Base-by-base conservation (phyloP, 495 filamentous ascomycete species). In the Aspergillus homomorphus region DNA sequence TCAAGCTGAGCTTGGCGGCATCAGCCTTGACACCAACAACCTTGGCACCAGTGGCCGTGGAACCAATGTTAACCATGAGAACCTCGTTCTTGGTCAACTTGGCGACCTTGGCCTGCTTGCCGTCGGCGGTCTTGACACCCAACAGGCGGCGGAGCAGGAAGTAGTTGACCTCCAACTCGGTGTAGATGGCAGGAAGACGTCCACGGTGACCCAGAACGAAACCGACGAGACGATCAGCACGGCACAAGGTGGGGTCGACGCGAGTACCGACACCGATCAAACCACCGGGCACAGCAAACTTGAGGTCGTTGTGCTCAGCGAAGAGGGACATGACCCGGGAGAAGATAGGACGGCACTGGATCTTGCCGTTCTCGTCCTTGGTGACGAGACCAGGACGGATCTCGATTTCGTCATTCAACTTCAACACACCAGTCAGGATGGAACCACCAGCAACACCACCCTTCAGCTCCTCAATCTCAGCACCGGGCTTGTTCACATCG, bases 401-500 rank as follows among this genome's bases (percentile, higher is more conserved):
- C 76, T 98, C 94, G 66, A 98, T 96, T 76, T 98, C 94, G 67
- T 98, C 94, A 50, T 92, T 89, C 66, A 97, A 78, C 78, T 96
- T 96, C 60, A 98, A 78, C 45, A 98, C 90, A 78, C 94, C 94
- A 63, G 91, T 96, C 56, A 98, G 77, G 67, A 98, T 97, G 77
- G 87, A 90, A 61, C 94, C 94, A 83, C 94, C 94, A 64, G 94
- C 94, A 73, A 98, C 94, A 82, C 94, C 94, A 69, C 94, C 94
- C 83, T 98, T 98, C 60, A 98, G 82, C 64, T 98, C 95, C 30
- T 98, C 95, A 58, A 98, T 97, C 77, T 96, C 95, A n/a, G 95
- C 91, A 84, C 94, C 94, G 41, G 94, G 94, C 83, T 98, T 98
- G 85, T 98, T 98, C 63, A 98, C 95, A 68, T 98, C 94, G 73